Evolutionary conservation across 805 yeast species (phyloP), one percentile per base, ranked within the genome.

Genomic region (Isabelozyma gotoi): DNA sequence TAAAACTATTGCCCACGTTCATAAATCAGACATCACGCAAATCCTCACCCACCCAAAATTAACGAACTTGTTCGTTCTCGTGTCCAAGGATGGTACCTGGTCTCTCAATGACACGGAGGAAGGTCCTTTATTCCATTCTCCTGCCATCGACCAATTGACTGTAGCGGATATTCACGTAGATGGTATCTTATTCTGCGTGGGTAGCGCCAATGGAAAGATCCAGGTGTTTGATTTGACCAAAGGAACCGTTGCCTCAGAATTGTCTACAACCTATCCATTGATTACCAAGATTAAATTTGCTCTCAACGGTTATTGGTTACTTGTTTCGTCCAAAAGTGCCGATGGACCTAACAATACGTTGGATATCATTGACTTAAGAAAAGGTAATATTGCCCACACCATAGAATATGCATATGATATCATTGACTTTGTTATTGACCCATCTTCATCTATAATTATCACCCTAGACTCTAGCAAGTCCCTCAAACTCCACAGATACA

Each of bases 301-400:
- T 2, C 65, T 69, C 20, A 85, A 85, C 55, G 92, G 92, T 1
- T 82, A 80, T 57, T 81, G 84, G 77, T 55, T 85, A 15, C 56
- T 76, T 36, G 74, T 63, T 2, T 53, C 59, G 7, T 51, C 61
- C 6, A 41, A 56, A 3, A 40, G 53, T 3, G 64, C 55, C 15
- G 49, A 50, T 0, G 53, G 43, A 7, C 17, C 15, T 14, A 43
- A 44, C 2, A 48, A 56, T 16, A 35, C 50, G 4, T 44, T 78
- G 7, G 72, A 71, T 16, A 56, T 80, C 2, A 65, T 80, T 63
- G 82, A 80, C 55, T 61, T 81, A 50, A 64, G 84, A 47, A 77
- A 78, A 47, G 55, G 57, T 33, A 34, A 43, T 2, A 33, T 51
- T 15, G 52, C 54, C 14, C 63, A 67, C 41, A 44, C 65, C 12